Conservation (phyloP, 345 rosid genomes). For the Eucalyptus cloeziana region DNA sequence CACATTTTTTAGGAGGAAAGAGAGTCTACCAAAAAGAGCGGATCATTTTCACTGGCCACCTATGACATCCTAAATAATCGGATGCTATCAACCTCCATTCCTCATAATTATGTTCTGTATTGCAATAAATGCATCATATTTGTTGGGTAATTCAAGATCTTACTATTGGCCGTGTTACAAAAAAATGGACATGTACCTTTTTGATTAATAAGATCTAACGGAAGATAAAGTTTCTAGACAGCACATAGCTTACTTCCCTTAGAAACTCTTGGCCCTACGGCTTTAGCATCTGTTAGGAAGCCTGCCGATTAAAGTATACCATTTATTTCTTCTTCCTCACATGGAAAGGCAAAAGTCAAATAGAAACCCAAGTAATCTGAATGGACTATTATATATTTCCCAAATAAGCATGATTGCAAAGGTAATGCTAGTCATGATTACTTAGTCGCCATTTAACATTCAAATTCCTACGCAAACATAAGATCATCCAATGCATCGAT, state of each 20-base stretch:
- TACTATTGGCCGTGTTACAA: neutral
- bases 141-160: neutral
- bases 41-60: no score
- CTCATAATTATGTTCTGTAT: neutral
- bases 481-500: no score
- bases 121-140: neutral
- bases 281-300: neutral
- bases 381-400: neutral
- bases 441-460: neutral
- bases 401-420: neutral
- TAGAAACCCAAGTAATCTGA: neutral
- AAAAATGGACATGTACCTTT: neutral
- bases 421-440: neutral
- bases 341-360: neutral
- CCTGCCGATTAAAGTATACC: neutral
- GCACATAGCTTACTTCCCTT: slow-evolving; percentile 67
- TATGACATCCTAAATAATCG: no score
- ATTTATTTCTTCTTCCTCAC: neutral
- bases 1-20: no score
- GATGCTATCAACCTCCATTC: no score
- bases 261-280: slow-evolving; percentile 13
- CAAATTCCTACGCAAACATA: neutral
- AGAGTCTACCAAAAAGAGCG: no score
- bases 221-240: slow-evolving; percentile 1
- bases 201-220: no score